Base-by-base conservation (phyloP, 1,139 yeast genomes). In the Candida tunisiensis region DNA sequence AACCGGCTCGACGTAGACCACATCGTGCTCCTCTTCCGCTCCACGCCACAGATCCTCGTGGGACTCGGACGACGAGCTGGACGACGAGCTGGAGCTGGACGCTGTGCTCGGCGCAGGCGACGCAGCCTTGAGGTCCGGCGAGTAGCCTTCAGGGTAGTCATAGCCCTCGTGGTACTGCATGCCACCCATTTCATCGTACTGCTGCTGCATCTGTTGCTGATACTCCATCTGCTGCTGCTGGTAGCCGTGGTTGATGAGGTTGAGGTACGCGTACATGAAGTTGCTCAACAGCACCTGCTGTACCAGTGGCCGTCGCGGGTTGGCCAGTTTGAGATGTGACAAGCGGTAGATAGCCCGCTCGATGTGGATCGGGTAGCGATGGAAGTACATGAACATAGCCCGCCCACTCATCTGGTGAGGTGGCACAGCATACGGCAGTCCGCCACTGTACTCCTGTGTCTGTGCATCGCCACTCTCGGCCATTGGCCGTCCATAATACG, bases 201-300 rank as follows among this genome's bases (percentile, higher is more conserved):
- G 8, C 3, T 16, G 11, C 9, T 16, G 21, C n/a, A 17, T 10
- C n/a, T 12, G 23, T 10, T 25, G 23, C 8, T 14, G 18, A 12
- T 28, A 34, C 9, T 33, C 32, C 16, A 33, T 32, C 17, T 33
- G 38, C 32, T 47, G 48, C 37, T 51, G 53, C 34, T 50, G 55
- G 35, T 51, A 53, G 20, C 57, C 58, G 34, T 85, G 95, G 50
- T 88, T 92, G 32, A 88, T 94, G 51, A 88, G 60, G 46, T 88
- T 88, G 60, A 88, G 65, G 53, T 88, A 88, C 0, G 96, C 91
- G 49, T 88, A 88, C 98, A 88, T 88, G 64, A 88, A 88, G 49
- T 91, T 91, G 31, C 94, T 80, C 38, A 88, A 55, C 28, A 88
- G 52, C 3, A 88, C 98, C 48, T 88, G 98, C 46, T 91, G 95